Evolutionary conservation across 805 yeast species (phyloP).

Genomic region (Candida maris): DNA sequence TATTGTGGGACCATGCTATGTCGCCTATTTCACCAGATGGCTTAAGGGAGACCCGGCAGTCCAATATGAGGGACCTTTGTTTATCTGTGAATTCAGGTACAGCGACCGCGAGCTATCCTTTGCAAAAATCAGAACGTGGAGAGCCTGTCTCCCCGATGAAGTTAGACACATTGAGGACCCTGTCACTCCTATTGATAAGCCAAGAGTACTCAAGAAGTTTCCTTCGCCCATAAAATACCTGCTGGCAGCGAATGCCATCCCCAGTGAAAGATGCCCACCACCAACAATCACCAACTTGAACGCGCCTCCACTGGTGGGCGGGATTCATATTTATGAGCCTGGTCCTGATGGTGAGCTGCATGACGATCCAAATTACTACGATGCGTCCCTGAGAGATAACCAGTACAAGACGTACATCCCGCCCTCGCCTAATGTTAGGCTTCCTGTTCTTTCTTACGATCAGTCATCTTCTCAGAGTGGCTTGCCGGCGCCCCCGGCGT

Average conservation of each 20-base stretch:
- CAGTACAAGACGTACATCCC: constrained; percentile 31
- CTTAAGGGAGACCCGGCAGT: constrained; percentile 91
- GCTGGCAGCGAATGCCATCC: constrained; percentile 69
- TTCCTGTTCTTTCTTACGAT: constrained; percentile 17
- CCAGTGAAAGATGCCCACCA: constrained; percentile 73
- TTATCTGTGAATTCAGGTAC: constrained; percentile 92
- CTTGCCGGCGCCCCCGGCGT: constrained; percentile 10
- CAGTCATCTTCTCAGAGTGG: constrained; percentile 16
- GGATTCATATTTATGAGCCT: constrained; percentile 75
- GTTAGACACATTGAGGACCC: constrained; percentile 83
- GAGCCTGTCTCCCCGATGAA: constrained; percentile 96
- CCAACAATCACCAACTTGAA: constrained; percentile 77
- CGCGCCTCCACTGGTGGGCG: constrained; percentile 94
- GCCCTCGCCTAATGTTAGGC: constrained; percentile 28
- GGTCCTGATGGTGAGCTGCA: constrained; percentile 44
- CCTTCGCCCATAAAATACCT: constrained; percentile 83
- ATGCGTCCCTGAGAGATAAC: constrained; percentile 22
- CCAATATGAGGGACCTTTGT: constrained; percentile 76
- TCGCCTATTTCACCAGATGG: constrained; percentile 88
- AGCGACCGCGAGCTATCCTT: constrained; percentile 87
- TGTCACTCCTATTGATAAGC: constrained; percentile 59
- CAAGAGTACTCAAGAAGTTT: constrained; percentile 66
- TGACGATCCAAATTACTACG: constrained; percentile 71
- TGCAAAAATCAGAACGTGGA: constrained; percentile 97
- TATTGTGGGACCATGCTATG: constrained; percentile 90